phyloP scores from a whole-genome alignment of 1,139 yeast genomes.

The Pichia sp. region DNA sequence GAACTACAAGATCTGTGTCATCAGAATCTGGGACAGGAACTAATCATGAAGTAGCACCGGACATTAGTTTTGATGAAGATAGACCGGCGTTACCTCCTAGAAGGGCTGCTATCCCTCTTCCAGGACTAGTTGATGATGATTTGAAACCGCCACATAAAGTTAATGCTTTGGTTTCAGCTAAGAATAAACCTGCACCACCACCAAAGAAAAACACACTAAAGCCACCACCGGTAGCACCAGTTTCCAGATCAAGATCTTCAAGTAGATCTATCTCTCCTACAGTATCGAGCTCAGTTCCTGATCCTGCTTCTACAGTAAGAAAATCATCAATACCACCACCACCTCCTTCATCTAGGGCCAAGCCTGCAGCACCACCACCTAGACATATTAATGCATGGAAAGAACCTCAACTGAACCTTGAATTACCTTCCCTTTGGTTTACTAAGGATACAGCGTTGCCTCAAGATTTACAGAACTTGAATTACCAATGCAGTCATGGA shows the following conservation, averaged over 20 bases:
- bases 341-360: constrained; percentile 13
- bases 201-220: not conserved
- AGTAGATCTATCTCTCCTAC: constrained; percentile 5
- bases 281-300: not conserved
- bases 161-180: constrained; percentile 8
- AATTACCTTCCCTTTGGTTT: constrained; percentile 42
- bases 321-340: constrained; percentile 17
- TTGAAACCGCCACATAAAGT: constrained; percentile 5
- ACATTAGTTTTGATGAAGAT: constrained; percentile 14
- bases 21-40: not conserved
- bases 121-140: constrained; percentile 7
- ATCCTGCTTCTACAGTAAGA: constrained; percentile 2
- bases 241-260: constrained; percentile 12
- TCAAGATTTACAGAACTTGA: constrained; percentile 31
- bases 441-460: constrained; percentile 34
- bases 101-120: constrained; percentile 6
- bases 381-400: constrained; percentile 18
- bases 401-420: constrained; percentile 36
- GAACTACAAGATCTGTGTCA: not conserved
- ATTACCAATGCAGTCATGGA: constrained; percentile 32
- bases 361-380: constrained; percentile 19
- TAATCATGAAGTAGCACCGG: not conserved
- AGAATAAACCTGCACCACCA: constrained; percentile 3
- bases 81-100: constrained; percentile 14
- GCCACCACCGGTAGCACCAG: constrained; percentile 10